Evolutionary conservation across 2,329 filamentous ascomycete species (phyloP), one percentile per base, ranked within the genome.

Genomic region (Chrysoporthe cubensis): DNA sequence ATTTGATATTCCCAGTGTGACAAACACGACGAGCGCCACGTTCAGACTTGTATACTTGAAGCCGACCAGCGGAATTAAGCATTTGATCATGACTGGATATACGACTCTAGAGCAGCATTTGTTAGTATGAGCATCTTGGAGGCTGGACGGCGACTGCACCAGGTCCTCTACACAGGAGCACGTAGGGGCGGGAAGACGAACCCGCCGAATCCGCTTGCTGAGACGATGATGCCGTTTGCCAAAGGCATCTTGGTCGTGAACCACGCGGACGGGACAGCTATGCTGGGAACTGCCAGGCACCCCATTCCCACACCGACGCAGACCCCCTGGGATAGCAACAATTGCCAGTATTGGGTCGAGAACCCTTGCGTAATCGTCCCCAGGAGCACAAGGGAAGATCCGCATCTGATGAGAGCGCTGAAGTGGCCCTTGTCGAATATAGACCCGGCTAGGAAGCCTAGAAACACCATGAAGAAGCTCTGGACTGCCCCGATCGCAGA

Each of bases 401-500:
- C 81, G 16, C 66, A 69, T 42, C 73, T 69, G 57, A 84, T 72
- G n/a, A 82, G 74, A 46, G 72, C 67, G 11, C 75, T 74, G 67
- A 79, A 79, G 70, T 82, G 76, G n/a, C 82, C 82, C 21, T 74
- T 75, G 68, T 84, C 82, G 68, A 79, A 81, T 0, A 82, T 70
- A 1, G 80, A 79, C 0, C 82, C 82, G 16, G 78, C 76, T 57
- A 83, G 66, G 54, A 79, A 72, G 18, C 80, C 80, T 13, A 78
- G 73, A 37, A 81, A 74, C 69, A 82, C 75, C 60, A 83, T 73
- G 37, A 83, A 75, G 54, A 80, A 80, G 7, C 74, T 74, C 70
- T 83, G 81, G 21, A 82, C 71, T 8, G 80, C 79, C 3, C 80
- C 81, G 57, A 84, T 81, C 79, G 81, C 82, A 4, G 81, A 81